Evolutionary conservation across 169 alveolate genomes (phyloP).

Genomic region (Besnoitia besnoiti): DNA sequence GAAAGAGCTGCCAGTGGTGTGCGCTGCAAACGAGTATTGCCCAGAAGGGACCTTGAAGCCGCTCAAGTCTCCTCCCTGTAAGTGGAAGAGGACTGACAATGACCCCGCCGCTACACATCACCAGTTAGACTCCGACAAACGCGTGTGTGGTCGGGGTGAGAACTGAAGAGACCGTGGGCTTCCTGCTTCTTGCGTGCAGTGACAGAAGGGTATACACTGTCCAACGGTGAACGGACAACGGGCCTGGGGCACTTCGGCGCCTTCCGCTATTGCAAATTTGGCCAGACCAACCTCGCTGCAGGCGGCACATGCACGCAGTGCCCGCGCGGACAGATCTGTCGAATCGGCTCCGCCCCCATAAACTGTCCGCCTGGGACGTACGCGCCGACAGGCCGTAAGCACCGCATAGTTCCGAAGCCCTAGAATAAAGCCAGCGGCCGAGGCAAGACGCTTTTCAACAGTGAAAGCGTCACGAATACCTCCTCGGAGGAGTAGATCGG

Average conservation of each 20-base stretch:
- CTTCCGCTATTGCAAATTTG: slow-evolving; percentile 10
- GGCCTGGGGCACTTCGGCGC: slow-evolving; percentile 1
- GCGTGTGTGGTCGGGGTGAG: not conserved
- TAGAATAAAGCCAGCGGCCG: too few relatives aligned
- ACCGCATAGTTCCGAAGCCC: too few relatives aligned
- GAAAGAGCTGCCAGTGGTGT: not conserved
- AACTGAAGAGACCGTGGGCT: not conserved
- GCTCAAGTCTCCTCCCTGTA: not conserved
- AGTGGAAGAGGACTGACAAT: not conserved
- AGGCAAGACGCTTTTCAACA: too few relatives aligned
- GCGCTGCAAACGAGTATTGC: slow-evolving; percentile 3
- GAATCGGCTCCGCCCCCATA: not conserved
- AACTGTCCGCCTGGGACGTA: not conserved
- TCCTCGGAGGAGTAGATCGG: too few relatives aligned
- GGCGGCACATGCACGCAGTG: not conserved
- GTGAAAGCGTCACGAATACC: too few relatives aligned
- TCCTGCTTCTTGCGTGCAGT: not conserved
- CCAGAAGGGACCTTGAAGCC: slow-evolving; percentile 18
- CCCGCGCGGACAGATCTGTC: not conserved
- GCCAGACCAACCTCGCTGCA: not conserved
- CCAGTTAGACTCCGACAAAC: not conserved
- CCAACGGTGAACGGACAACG: not conserved
- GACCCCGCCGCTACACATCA: not conserved
- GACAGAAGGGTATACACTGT: not conserved
- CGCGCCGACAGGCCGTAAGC: not conserved